phyloP scores from a whole-genome alignment of 148 eudicot species.

The Amaranthus palmeri region DNA sequence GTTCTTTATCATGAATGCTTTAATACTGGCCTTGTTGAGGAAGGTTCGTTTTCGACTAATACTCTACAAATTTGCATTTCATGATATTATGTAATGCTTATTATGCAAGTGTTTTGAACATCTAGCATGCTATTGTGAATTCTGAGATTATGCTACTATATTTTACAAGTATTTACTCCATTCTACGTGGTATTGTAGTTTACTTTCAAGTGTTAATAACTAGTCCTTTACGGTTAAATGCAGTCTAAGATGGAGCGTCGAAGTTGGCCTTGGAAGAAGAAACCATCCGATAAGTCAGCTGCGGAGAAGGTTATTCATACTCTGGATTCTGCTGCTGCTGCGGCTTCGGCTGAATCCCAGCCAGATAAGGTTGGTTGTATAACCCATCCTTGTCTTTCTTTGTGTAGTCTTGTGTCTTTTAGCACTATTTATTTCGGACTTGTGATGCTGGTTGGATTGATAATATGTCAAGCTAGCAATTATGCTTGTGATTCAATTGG shows the following conservation, averaged over 20 bases:
- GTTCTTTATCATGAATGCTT: background rate
- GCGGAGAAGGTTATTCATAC: slow-evolving; percentile 57
- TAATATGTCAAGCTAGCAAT: too few relatives aligned
- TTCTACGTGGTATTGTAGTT: background rate
- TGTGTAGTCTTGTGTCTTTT: background rate
- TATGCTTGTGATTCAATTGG: too few relatives aligned
- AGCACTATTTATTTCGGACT: background rate
- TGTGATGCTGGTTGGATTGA: background rate
- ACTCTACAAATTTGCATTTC: background rate
- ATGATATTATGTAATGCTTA: background rate
- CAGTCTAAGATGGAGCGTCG: slow-evolving; percentile 70
- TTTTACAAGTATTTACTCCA: too few relatives aligned
- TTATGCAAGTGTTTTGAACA: too few relatives aligned
- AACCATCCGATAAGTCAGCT: slow-evolving; percentile 72
- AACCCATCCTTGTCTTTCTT: too few relatives aligned
- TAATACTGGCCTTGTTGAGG: background rate
- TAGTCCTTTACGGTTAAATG: slow-evolving; percentile 1
- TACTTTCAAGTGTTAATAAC: background rate
- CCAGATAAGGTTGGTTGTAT: slow-evolving; percentile 51
- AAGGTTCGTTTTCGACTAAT: background rate
- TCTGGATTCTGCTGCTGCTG: slow-evolving; percentile 46
- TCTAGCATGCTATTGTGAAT: too few relatives aligned
- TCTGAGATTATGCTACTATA: too few relatives aligned
- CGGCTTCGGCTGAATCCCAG: slow-evolving; percentile 45
- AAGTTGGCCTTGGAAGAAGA: slow-evolving; percentile 99